Percentiles rank a stretch among this genome's conserved stretches.
phyloP scores from a whole-genome alignment of 768 basidiomycete species.

The Dacryopinax primogenitus region DNA sequence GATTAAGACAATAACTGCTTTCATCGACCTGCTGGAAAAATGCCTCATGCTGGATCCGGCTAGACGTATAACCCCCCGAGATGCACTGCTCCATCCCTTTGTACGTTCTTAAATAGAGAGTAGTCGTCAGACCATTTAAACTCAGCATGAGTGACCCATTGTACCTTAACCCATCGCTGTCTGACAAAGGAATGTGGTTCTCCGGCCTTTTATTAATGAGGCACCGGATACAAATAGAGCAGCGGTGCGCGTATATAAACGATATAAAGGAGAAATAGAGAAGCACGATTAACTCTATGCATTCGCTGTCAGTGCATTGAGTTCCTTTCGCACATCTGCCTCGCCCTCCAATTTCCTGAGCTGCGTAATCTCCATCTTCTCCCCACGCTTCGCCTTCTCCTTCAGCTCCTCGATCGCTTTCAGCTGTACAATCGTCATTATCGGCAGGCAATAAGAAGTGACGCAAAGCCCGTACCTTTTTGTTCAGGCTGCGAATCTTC shows the following conservation, averaged over 20 bases:
- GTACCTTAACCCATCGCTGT: too few species aligned
- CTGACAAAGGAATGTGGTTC: too few species aligned
- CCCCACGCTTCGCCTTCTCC: constrained; percentile 77
- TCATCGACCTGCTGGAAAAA: constrained; percentile 85
- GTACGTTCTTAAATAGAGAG: constrained; percentile 41
- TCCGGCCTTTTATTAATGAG: too few species aligned
- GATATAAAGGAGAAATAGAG: neutral
- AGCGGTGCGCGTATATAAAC: neutral
- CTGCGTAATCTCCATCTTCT: constrained; percentile 87
- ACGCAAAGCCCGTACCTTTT: constrained; percentile 61
- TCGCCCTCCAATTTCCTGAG: constrained; percentile 95
- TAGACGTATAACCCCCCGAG: constrained; percentile 76
- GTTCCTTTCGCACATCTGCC: constrained; percentile 68
- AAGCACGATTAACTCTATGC: neutral
- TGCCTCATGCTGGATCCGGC: constrained; percentile 78
- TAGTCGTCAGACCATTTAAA: too few species aligned
- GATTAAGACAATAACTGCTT: constrained; percentile 58
- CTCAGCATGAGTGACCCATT: too few species aligned
- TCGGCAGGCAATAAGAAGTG: neutral
- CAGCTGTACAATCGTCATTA: constrained; percentile 40
- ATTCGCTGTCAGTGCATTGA: constrained; percentile 29
- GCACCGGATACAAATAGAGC: neutral
- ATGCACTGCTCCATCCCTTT: constrained; percentile 79
- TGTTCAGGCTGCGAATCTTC: constrained; percentile 87
- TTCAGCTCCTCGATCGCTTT: constrained; percentile 99